Evolutionary conservation across 306 rosid genomes (phyloP).

Genomic region (Pterocarpus macrocarpus): DNA sequence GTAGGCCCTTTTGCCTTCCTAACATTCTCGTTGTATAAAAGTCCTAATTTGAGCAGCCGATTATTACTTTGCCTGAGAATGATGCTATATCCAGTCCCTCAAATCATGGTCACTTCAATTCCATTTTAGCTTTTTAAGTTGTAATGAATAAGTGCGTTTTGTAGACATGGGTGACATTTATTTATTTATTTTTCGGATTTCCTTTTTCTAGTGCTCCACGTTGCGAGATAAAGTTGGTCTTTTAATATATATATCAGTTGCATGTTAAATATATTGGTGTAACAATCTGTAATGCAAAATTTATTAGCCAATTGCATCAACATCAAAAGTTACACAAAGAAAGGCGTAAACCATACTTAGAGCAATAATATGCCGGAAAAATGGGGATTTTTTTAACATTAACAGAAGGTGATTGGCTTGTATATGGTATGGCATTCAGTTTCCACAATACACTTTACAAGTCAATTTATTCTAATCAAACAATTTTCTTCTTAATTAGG

Average conservation of each 20-base stretch:
- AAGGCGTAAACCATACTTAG: constrained; percentile 11
- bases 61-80: constrained; percentile 16
- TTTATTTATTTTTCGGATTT: neutral
- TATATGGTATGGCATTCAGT: constrained; percentile 24
- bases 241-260: no score
- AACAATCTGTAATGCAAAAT: neutral
- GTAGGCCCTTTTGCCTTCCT: constrained; percentile 22
- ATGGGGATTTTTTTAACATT: neutral
- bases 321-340: neutral
- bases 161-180: neutral
- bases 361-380: neutral
- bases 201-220: constrained; percentile 1
- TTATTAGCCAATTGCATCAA: neutral
- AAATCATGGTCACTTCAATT: neutral
- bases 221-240: constrained; percentile 15
- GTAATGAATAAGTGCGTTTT: neutral
- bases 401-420: constrained; percentile 16
- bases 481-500: constrained; percentile 16
- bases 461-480: constrained; percentile 52
- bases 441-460: constrained; percentile 36
- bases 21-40: constrained; percentile 13
- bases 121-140: neutral
- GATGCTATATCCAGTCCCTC: constrained; percentile 4
- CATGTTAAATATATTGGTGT: neutral
- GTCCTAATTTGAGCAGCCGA: neutral